These are phyloP conservation scores for Dioscorea zingiberensis DNA, from an alignment of 106 monocot genomes.

Conservation along the genomic window DNA sequence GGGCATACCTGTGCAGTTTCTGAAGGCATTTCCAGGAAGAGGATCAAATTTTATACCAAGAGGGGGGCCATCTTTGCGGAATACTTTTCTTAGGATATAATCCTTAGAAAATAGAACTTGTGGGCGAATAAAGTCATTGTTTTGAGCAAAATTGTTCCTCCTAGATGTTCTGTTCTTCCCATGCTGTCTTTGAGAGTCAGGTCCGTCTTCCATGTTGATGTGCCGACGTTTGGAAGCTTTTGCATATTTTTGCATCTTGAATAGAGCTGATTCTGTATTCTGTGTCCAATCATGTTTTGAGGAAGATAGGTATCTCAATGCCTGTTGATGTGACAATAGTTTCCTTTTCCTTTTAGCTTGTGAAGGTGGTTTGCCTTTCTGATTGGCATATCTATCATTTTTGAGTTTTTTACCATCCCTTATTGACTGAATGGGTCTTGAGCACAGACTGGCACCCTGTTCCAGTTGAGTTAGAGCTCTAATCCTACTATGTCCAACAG, in stretches of 20 bases:
- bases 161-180: neutral
- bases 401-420: neutral
- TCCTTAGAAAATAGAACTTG: constrained; percentile 70
- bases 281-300: neutral
- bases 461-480: neutral
- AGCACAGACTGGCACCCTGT: neutral
- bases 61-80: constrained; percentile 94
- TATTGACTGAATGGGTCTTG: constrained; percentile 6
- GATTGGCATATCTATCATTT: neutral
- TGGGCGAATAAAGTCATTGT: constrained; percentile 11
- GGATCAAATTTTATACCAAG: constrained; percentile 79
- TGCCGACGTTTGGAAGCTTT: neutral
- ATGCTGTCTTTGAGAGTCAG: neutral
- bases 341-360: neutral
- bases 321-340: neutral
- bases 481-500: neutral
- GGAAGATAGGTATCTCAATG: neutral
- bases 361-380: neutral
- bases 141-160: constrained; percentile 9
- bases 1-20: constrained; percentile 32
- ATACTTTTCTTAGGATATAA: constrained; percentile 70
- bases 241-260: neutral
- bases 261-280: constrained; percentile 1
- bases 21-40: constrained; percentile 38
- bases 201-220: neutral